phyloP scores from a whole-genome alignment of 768 basidiomycete species.

The Pluteus cervinus region DNA sequence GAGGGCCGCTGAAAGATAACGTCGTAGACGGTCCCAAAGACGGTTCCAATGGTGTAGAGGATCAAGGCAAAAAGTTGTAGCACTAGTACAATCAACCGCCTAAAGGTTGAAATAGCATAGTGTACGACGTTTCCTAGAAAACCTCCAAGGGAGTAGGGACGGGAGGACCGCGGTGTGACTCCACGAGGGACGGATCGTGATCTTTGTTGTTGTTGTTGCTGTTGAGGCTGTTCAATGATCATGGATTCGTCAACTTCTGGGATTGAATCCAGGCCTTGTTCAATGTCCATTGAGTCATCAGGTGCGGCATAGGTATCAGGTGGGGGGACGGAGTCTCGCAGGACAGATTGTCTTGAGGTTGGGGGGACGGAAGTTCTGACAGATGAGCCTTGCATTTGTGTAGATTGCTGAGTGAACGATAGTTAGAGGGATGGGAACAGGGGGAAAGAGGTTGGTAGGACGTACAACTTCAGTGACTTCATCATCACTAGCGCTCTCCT shows the following conservation, averaged over 20 bases:
- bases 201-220: constrained; percentile 17
- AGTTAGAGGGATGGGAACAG: constrained; percentile 8
- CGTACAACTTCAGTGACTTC: constrained; percentile 31
- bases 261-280: constrained; percentile 56
- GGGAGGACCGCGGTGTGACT: constrained; percentile 13
- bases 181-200: constrained; percentile 22
- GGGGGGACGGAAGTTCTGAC: constrained; percentile 34
- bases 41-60: constrained; percentile 38
- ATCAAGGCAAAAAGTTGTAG: constrained; percentile 27
- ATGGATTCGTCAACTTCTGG: constrained; percentile 55
- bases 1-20: constrained; percentile 43
- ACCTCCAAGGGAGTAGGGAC: constrained; percentile 35
- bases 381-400: constrained; percentile 26
- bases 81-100: constrained; percentile 15
- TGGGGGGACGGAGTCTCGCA: constrained; percentile 37
- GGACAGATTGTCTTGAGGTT: constrained; percentile 24
- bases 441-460: constrained; percentile 3
- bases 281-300: constrained; percentile 38
- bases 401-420: constrained; percentile 14
- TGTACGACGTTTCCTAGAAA: constrained; percentile 36
- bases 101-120: constrained; percentile 17
- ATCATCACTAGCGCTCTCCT: constrained; percentile 40
- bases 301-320: constrained; percentile 16
- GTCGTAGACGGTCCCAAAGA: constrained; percentile 44
- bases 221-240: constrained; percentile 17